Percentiles rank a stretch among this genome's conserved stretches.
Conservation (phyloP, 306 rosid genomes). For the Herpetospermum pedunculosum region DNA sequence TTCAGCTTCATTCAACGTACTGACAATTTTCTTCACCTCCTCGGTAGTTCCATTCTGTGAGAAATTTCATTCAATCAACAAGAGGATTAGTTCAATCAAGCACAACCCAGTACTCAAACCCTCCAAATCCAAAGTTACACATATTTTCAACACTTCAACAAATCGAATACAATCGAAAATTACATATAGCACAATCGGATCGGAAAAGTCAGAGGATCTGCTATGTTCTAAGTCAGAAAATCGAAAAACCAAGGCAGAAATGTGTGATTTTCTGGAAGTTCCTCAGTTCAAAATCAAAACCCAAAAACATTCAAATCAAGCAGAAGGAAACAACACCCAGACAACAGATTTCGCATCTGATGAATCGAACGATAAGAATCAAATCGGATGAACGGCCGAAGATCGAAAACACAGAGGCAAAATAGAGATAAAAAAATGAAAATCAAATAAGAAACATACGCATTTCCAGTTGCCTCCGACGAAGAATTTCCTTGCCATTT, state of each 20-base stretch:
- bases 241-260: not conserved
- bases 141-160: not conserved
- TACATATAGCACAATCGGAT: not conserved
- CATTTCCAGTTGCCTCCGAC: slow-evolving; percentile 97
- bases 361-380: too few relatives aligned
- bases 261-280: not conserved
- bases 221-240: not conserved
- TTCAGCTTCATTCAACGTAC: slow-evolving; percentile 54
- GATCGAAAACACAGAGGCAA: not conserved
- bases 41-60: slow-evolving; percentile 67
- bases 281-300: not conserved
- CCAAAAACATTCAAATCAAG: not conserved
- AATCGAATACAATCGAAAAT: not conserved
- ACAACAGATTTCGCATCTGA: not conserved
- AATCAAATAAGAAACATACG: slow-evolving; percentile 27
- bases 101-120: not conserved
- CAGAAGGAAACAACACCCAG: not conserved
- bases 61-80: not conserved
- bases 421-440: not conserved
- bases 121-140: not conserved
- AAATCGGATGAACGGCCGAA: not conserved
- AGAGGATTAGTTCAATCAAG: not conserved
- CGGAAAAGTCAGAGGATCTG: not conserved
- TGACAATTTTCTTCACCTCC: slow-evolving; percentile 76
- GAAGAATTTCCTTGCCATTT: slow-evolving; percentile 72